Evolutionary conservation across 2,329 filamentous ascomycete genomes (phyloP).

Genomic region (Stemphylium vesicarium): DNA sequence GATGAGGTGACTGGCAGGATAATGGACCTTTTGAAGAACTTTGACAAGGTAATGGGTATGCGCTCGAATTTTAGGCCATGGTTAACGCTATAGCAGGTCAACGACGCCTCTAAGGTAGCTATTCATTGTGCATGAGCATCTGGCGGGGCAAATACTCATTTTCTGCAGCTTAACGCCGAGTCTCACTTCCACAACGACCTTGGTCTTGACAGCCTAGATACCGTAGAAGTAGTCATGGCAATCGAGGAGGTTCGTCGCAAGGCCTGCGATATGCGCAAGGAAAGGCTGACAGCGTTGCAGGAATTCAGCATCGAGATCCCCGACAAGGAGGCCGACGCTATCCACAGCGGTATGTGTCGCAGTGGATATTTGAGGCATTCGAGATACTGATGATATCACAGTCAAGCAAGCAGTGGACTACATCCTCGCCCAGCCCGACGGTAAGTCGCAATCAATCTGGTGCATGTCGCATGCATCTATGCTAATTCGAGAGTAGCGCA

Average conservation of each 20-base stretch:
- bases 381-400: constrained; percentile 53
- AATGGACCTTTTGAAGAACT: constrained; percentile 89
- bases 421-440: constrained; percentile 91
- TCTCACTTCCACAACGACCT: constrained; percentile 98
- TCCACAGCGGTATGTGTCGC: constrained; percentile 81
- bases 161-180: constrained; percentile 73
- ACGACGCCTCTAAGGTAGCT: constrained; percentile 63
- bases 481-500: constrained; percentile 43
- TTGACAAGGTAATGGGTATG: constrained; percentile 80
- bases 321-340: constrained; percentile 93
- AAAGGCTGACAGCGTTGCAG: constrained; percentile 49
- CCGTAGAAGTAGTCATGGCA: constrained; percentile 99
- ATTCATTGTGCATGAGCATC: neutral
- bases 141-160: constrained; percentile 27
- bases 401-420: constrained; percentile 95
- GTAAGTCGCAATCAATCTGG: constrained; percentile 59
- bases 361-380: neutral
- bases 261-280: constrained; percentile 1
- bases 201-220: constrained; percentile 95
- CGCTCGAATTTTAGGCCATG: constrained; percentile 19
- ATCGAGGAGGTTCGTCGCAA: constrained; percentile 83
- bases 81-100: constrained; percentile 61
- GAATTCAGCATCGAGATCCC: constrained; percentile 95
- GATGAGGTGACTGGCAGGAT: constrained; percentile 90
- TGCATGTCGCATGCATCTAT: neutral